Evolutionary conservation across 495 filamentous ascomycete species (phyloP).

Genomic region (Lophiostoma macrostomum): DNA sequence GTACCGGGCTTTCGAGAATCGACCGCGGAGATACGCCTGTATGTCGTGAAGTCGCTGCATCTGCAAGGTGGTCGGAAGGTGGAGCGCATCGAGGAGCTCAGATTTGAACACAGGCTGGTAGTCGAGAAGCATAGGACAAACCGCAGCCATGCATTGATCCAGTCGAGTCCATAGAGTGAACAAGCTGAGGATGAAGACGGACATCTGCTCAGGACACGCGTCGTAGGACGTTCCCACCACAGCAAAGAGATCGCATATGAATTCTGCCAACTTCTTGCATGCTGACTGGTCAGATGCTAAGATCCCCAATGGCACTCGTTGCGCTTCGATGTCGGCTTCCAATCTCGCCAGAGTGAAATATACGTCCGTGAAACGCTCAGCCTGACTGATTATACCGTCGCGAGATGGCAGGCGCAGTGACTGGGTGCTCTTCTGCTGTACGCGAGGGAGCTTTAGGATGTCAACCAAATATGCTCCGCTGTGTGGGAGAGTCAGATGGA

Average conservation of each 20-base stretch:
- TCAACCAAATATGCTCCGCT: conserved; percentile 45
- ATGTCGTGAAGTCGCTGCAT: conserved; percentile 49
- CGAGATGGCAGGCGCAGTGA: conserved; percentile 10
- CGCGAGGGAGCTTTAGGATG: conserved; percentile 23
- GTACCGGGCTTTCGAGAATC: conserved; percentile 28
- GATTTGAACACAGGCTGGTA: conserved; percentile 44
- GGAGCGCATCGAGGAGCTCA: conserved; percentile 50
- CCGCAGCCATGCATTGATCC: conserved; percentile 36
- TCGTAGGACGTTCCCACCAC: conserved; percentile 44
- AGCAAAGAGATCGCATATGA: conserved; percentile 42
- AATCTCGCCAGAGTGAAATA: conserved; percentile 36
- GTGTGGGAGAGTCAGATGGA: conserved; percentile 46
- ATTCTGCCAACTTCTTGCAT: conserved; percentile 41
- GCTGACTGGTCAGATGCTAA: conserved; percentile 3
- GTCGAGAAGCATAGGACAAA: conserved; percentile 40
- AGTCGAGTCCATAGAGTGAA: conserved; percentile 46
- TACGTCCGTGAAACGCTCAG: conserved; percentile 31
- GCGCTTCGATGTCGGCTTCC: conserved; percentile 35
- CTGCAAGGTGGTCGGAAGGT: conserved; percentile 40
- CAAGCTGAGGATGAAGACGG: conserved; percentile 42
- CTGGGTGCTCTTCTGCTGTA: neutral
- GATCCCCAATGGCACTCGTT: neutral
- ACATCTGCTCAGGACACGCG: conserved; percentile 45
- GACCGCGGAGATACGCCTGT: conserved; percentile 45
- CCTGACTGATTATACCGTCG: conserved; percentile 8